Percentiles rank a stretch among this genome's conserved stretches.
phyloP scores from a whole-genome alignment of 2,329 filamentous ascomycete species.

The Fusarium anguioides region DNA sequence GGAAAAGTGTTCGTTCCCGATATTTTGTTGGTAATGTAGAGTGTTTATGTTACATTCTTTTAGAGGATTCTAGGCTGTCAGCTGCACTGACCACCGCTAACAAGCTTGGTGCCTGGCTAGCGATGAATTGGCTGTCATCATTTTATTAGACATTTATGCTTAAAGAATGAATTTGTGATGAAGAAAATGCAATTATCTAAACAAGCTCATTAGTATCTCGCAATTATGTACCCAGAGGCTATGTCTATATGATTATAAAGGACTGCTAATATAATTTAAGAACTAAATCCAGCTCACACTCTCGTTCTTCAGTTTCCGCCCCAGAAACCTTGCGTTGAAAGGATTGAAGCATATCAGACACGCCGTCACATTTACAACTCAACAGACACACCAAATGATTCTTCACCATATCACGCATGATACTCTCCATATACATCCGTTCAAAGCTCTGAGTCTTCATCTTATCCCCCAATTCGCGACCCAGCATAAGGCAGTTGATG shows the following conservation, averaged over 20 bases:
- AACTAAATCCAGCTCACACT: no score
- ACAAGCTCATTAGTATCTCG: neutral
- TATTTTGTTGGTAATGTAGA: neutral
- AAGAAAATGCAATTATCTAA: neutral
- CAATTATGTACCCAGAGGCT: no score
- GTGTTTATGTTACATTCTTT: no score
- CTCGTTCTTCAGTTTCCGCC: no score
- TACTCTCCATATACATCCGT: neutral
- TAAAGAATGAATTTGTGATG: no score
- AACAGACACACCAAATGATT: neutral
- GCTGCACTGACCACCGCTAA: neutral
- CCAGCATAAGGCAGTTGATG: slow-evolving; percentile 15
- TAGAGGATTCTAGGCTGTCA: neutral
- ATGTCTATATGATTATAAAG: no score
- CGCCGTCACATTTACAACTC: neutral
- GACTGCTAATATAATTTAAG: no score
- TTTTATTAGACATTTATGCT: no score
- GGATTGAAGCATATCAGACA: accelerated
- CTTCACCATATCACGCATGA: neutral
- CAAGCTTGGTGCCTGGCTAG: no score
- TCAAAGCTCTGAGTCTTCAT: neutral
- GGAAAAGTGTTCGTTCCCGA: neutral
- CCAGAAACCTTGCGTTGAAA: no score
- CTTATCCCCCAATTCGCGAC: neutral
- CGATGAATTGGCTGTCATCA: no score